Conservation (phyloP, 768 basidiomycete species). For the Suillus weaverae region DNA sequence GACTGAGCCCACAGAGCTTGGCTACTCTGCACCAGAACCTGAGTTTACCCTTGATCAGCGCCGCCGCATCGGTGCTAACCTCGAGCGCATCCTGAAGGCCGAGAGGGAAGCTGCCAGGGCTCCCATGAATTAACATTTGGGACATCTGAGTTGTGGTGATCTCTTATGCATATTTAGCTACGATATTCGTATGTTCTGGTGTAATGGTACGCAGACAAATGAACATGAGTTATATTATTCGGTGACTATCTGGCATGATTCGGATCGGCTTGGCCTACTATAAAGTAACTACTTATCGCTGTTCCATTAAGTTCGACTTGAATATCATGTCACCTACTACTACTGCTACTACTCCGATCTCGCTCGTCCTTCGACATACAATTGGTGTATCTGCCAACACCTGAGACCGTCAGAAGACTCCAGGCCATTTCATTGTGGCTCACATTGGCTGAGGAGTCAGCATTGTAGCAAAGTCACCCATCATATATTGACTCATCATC, state of each 20-base stretch:
- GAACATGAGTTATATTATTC: not conserved
- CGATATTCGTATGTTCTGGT: not conserved
- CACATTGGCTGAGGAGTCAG: not conserved
- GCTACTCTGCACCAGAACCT: conserved; percentile 59
- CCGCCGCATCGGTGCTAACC: conserved; percentile 55
- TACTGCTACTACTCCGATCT: not conserved
- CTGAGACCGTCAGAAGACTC: not conserved
- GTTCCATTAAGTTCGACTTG: not conserved
- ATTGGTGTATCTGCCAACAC: not conserved
- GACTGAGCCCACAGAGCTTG: conserved; percentile 48
- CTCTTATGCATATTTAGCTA: not conserved
- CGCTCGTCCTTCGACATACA: not conserved
- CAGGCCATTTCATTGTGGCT: not conserved
- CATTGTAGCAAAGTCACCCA: not conserved
- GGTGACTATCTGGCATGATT: not conserved
- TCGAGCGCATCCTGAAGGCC: conserved; percentile 55
- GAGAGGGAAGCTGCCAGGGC: conserved; percentile 74
- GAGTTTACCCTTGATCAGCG: conserved; percentile 60
- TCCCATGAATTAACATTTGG: conserved; percentile 35
- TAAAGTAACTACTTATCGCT: not conserved
- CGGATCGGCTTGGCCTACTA: too few relatives aligned
- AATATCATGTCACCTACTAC: not conserved
- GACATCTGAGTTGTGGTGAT: not conserved
- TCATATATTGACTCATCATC: not conserved
- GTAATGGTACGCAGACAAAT: not conserved